Percentiles rank a stretch among this genome's conserved stretches.
Evolutionary conservation across 495 filamentous ascomycete genomes (phyloP).

Genomic region (Mycothermus thermophilus): DNA sequence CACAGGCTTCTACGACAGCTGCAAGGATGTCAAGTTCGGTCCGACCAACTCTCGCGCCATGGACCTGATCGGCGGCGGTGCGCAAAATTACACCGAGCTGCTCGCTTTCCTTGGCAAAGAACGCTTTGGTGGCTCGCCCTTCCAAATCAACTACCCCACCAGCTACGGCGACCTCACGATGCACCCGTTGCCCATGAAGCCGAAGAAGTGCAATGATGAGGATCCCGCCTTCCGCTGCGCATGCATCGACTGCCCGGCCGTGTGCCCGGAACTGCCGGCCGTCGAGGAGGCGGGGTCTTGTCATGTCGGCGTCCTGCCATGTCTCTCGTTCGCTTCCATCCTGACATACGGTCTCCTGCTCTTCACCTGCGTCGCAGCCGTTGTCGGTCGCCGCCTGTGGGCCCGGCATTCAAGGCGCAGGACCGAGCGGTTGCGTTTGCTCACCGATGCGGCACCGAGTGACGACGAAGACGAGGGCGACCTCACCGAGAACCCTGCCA

Average conservation of each 20-base stretch:
- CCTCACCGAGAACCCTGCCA: conserved; percentile 54
- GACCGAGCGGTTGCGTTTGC: conserved; percentile 67
- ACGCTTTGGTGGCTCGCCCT: conserved; percentile 78
- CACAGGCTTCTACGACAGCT: conserved; percentile 84
- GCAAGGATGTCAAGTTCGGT: conserved; percentile 96
- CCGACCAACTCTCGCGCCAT: conserved; percentile 84
- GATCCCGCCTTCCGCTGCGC: conserved; percentile 78
- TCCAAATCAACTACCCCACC: conserved; percentile 86
- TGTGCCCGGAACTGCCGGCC: conserved; percentile 68
- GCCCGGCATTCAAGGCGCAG: conserved; percentile 55
- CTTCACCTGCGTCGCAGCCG: conserved; percentile 45
- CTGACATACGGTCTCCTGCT: conserved; percentile 69
- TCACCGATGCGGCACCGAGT: conserved; percentile 68
- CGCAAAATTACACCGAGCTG: conserved; percentile 75
- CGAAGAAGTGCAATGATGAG: conserved; percentile 77
- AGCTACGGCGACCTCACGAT: conserved; percentile 50
- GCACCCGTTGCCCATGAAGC: conserved; percentile 46
- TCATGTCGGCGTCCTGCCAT: conserved; percentile 73
- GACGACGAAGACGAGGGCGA: conserved; percentile 88
- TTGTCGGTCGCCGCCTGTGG: conserved; percentile 63
- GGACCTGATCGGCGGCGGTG: conserved; percentile 87
- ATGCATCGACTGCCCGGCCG: conserved; percentile 78
- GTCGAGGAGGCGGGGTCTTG: conserved; percentile 54
- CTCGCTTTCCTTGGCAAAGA: conserved; percentile 86
- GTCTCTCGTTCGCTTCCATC: conserved; percentile 83